Percentiles rank a stretch among this genome's conserved stretches.
Conservation (phyloP, 2,329 filamentous ascomycete species). For the Ophiostoma montium region DNA sequence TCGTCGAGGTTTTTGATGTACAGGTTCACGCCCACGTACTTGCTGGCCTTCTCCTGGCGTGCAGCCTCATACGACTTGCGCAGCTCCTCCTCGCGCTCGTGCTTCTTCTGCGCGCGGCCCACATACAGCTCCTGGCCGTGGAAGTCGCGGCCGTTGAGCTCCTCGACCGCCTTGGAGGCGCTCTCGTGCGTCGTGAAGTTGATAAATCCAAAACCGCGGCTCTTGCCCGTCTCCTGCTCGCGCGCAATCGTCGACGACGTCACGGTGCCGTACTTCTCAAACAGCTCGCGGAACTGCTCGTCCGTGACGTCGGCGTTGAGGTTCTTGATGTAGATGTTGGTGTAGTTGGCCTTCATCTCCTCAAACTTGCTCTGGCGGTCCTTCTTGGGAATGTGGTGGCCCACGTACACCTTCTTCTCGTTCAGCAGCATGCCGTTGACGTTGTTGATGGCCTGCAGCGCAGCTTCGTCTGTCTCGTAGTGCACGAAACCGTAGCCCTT, state of each 20-base stretch:
- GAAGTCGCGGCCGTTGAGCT: conserved; percentile 84
- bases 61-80: conserved; percentile 98
- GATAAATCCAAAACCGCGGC: conserved; percentile 89
- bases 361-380: conserved; percentile 99
- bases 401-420: conserved; percentile 99
- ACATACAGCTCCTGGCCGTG: conserved; percentile 94
- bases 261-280: conserved; percentile 84
- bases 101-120: conserved; percentile 95
- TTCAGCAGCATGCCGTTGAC: conserved; percentile 99
- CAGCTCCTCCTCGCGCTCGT: conserved; percentile 98
- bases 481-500: conserved; percentile 99
- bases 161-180: conserved; percentile 74
- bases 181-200: conserved; percentile 89
- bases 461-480: conserved; percentile 98
- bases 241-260: conserved; percentile 91
- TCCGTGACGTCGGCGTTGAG: conserved; percentile 72
- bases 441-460: conserved; percentile 94
- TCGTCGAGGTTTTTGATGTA: conserved; percentile 99
- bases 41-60: conserved; percentile 94
- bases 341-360: conserved; percentile 99
- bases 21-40: conserved; percentile 98
- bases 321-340: conserved; percentile 99
- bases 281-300: conserved; percentile 86
- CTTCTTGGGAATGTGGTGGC: conserved; percentile 99
- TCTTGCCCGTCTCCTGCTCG: conserved; percentile 72